Conservation (phyloP, 495 filamentous ascomycete genomes). For the Saxispiralis lemnorum region DNA sequence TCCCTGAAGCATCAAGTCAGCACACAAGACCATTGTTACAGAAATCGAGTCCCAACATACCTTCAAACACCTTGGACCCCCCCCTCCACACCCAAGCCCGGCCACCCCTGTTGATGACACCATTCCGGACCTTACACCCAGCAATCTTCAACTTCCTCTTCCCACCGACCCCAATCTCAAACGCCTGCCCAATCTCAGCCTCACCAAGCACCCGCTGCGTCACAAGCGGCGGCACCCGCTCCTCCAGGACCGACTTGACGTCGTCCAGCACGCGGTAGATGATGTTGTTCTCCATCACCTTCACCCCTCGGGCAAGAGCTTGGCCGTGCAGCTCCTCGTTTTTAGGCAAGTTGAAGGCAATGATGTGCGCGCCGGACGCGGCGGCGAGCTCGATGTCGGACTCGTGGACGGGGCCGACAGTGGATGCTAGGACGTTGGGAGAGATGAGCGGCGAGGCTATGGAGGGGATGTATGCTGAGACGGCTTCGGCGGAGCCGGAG, state of each 20-base stretch:
- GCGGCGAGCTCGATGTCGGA: conserved; percentile 81
- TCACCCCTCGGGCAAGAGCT: conserved; percentile 52
- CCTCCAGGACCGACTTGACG: conserved; percentile 49
- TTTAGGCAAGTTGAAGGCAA: conserved; percentile 71
- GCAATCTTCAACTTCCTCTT: conserved; percentile 55
- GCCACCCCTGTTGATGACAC: conserved; percentile 39
- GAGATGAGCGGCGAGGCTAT: conserved; percentile 71
- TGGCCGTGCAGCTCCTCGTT: conserved; percentile 48
- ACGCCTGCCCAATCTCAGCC: conserved; percentile 67
- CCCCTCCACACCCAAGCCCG: conserved; percentile 60
- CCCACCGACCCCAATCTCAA: conserved; percentile 64
- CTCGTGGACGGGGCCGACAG: conserved; percentile 62
- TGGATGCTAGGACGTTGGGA: conserved; percentile 56
- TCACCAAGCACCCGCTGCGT: conserved; percentile 61
- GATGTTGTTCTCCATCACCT: conserved; percentile 69
- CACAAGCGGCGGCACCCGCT: conserved; percentile 45
- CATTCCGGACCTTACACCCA: conserved; percentile 76
- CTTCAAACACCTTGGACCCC: conserved; percentile 55
- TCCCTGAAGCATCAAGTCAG: conserved; percentile 32
- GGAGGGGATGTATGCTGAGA: conserved; percentile 50
- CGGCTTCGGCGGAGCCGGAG: conserved; percentile 78
- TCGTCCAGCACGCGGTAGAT: conserved; percentile 86
- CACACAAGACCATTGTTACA: conserved; percentile 1
- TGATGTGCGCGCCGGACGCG: conserved; percentile 47
- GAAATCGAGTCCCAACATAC: conserved; percentile 24